phyloP scores from a whole-genome alignment of 164 flowering plant species.

The Chimonanthus salicifolius region DNA sequence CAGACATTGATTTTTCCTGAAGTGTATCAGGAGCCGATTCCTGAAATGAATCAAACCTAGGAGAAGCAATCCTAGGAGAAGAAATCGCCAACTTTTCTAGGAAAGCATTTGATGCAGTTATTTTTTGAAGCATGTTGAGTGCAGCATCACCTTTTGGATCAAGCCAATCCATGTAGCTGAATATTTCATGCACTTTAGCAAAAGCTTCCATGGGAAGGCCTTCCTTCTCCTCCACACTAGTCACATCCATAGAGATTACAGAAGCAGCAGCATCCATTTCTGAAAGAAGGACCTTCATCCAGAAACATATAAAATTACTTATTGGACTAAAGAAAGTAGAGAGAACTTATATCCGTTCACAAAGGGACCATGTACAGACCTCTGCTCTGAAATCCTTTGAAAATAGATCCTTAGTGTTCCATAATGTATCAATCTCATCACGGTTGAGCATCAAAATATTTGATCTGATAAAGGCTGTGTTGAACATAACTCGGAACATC shows the following conservation, averaged over 20 bases:
- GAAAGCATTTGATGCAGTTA: constrained; percentile 34
- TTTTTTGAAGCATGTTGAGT: constrained; percentile 41
- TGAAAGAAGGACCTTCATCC: constrained; percentile 58
- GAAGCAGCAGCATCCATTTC: constrained; percentile 78
- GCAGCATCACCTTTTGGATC: constrained; percentile 60
- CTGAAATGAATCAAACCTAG: constrained; percentile 9
- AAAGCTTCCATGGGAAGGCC: constrained; percentile 93
- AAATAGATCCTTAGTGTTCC: constrained; percentile 73
- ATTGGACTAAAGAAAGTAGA: background rate
- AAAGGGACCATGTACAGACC: constrained; percentile 37
- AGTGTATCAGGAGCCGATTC: constrained; percentile 21
- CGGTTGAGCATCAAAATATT: constrained; percentile 83
- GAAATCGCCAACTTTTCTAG: constrained; percentile 38
- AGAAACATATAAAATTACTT: constrained; percentile 8
- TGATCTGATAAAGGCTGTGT: constrained; percentile 89
- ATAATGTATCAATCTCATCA: constrained; percentile 74
- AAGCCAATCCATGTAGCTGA: constrained; percentile 67
- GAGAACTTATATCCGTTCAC: background rate
- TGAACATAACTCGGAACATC: constrained; percentile 91
- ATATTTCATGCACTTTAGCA: constrained; percentile 73
- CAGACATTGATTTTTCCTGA: constrained; percentile 1
- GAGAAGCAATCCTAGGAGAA: constrained; percentile 15
- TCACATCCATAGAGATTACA: constrained; percentile 39
- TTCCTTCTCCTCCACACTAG: constrained; percentile 57
- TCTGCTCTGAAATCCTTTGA: constrained; percentile 86